phyloP scores from a whole-genome alignment of 2,329 filamentous ascomycete genomes.

The Ustulina deusta region DNA sequence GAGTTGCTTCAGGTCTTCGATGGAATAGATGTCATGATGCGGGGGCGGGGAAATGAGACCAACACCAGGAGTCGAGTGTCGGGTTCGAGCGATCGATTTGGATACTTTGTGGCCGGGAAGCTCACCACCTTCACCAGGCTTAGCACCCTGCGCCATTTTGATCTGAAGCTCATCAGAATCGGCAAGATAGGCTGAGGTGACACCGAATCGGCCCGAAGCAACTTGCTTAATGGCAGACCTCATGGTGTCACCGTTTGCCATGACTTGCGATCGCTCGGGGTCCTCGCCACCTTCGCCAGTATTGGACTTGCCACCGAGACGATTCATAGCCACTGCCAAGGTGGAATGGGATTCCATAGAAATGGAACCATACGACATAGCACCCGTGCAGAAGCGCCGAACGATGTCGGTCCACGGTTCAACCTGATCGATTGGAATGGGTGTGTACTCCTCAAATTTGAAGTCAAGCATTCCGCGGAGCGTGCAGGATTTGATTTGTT shows the following conservation, averaged over 20 bases:
- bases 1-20: conserved; percentile 96
- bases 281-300: conserved; percentile 98
- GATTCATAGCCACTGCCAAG: conserved; percentile 95
- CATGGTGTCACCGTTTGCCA: conserved; percentile 96
- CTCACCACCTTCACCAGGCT: conserved; percentile 97
- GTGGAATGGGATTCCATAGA: conserved; percentile 99
- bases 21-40: conserved; percentile 98
- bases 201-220: conserved; percentile 94
- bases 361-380: conserved; percentile 98
- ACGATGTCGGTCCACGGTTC: conserved; percentile 99
- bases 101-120: conserved; percentile 97
- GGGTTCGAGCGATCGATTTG: conserved; percentile 90
- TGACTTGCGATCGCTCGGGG: conserved; percentile 84
- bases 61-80: conserved; percentile 95
- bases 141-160: conserved; percentile 99
- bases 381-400: conserved; percentile 93
- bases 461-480: conserved; percentile 95
- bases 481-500: conserved; percentile 96
- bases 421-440: conserved; percentile 95
- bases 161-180: conserved; percentile 98
- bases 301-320: conserved; percentile 95
- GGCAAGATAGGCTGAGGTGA: conserved; percentile 92
- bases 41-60: conserved; percentile 95
- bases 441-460: conserved; percentile 86
- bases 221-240: conserved; percentile 98